Percentiles rank a stretch among this genome's conserved stretches.
phyloP scores from a whole-genome alignment of 129 eudicot species.

The Heracleum sosnowskyi region DNA sequence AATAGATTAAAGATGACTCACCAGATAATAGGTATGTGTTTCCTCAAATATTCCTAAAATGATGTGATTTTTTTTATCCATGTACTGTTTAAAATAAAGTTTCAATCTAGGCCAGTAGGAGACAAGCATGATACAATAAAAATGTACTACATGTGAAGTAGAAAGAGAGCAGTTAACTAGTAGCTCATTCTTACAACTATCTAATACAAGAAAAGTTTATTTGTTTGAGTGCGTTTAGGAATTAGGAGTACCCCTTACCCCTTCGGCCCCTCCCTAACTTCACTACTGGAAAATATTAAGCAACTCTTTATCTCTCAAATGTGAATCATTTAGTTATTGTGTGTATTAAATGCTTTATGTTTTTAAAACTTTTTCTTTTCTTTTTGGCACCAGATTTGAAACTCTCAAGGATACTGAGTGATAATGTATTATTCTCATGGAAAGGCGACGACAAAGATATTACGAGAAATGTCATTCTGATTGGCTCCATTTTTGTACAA shows the following conservation, averaged over 20 bases:
- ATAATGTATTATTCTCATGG: conserved; percentile 60
- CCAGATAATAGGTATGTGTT: no score
- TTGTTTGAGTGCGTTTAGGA: background rate
- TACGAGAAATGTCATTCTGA: conserved; percentile 55
- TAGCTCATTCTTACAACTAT: background rate
- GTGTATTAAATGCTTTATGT: background rate
- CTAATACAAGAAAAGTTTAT: background rate
- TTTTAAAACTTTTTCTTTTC: background rate
- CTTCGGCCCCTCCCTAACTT: background rate
- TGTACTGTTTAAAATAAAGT: background rate
- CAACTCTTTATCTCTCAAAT: background rate
- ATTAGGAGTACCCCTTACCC: background rate
- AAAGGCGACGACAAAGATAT: conserved; percentile 53
- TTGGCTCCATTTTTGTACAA: conserved; percentile 47
- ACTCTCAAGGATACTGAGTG: conserved; percentile 53
- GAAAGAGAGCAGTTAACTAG: background rate
- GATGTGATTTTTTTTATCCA: background rate
- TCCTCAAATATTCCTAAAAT: no score
- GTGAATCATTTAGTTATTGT: background rate
- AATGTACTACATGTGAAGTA: background rate
- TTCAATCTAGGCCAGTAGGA: background rate
- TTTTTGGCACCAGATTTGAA: conserved; percentile 37
- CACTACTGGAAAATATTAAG: background rate
- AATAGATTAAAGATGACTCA: no score
- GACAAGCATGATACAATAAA: background rate